These are phyloP conservation scores for Crithidia expoeki DNA, from an alignment of 208 protist species.

Conservation along the genomic window DNA sequence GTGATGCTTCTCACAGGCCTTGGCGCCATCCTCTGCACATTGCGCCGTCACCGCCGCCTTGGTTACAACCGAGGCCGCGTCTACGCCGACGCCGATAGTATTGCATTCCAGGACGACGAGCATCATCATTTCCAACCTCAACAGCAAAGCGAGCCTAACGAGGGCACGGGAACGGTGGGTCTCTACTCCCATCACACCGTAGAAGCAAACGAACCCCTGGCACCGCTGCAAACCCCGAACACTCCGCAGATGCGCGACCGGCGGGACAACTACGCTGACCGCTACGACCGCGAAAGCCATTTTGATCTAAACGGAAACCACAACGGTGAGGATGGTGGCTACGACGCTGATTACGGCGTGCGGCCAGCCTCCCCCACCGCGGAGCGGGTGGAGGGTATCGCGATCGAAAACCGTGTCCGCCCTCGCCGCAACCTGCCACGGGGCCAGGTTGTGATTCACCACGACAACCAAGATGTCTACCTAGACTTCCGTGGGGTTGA, in stretches of 20 bases:
- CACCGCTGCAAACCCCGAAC: background rate
- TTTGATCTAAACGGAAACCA: background rate
- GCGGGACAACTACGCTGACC: constrained; percentile 35
- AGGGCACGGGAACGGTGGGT: constrained; percentile 3
- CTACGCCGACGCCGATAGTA: constrained; percentile 13
- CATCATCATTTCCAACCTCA: background rate
- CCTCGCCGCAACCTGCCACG: constrained; percentile 41
- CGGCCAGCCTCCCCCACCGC: constrained; percentile 27
- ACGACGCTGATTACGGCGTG: constrained; percentile 4
- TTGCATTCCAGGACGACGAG: constrained; percentile 16
- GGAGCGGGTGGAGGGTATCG: constrained; percentile 35
- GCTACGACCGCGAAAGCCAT: constrained; percentile 7
- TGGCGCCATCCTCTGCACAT: background rate
- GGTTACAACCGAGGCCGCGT: background rate
- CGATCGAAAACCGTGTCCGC: constrained; percentile 54
- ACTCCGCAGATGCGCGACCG: constrained; percentile 3
- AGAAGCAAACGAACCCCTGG: background rate
- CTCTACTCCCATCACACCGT: constrained; percentile 3
- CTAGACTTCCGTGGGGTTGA: constrained; percentile 39
- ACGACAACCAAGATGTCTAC: constrained; percentile 35
- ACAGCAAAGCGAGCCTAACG: background rate
- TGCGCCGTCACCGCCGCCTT: background rate
- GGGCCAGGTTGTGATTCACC: constrained; percentile 29
- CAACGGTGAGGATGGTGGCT: no score
- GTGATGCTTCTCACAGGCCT: background rate